Conservation (phyloP, 345 rosid genomes). For the Gossypioides kirkii region DNA sequence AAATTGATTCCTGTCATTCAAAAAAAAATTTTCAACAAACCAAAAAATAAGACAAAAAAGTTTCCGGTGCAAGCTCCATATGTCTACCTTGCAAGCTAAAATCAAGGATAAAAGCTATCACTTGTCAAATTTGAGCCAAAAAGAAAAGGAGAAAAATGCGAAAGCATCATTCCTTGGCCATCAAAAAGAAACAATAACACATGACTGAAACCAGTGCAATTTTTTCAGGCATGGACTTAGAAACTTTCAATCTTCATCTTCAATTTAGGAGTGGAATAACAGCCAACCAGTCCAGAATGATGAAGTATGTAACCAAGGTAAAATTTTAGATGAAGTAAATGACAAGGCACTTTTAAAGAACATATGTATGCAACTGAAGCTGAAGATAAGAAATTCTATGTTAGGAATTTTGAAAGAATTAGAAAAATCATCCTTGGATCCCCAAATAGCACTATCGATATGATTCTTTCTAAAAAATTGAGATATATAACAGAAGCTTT, state of each 20-base stretch:
- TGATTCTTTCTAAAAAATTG: background rate
- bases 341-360: background rate
- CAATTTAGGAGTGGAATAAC: background rate
- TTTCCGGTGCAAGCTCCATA: too few relatives aligned
- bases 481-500: background rate
- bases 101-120: background rate
- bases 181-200: background rate
- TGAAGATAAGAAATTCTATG: background rate
- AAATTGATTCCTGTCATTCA: background rate
- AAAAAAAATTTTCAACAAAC: background rate
- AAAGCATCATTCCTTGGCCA: background rate
- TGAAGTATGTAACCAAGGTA: background rate
- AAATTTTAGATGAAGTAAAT: background rate
- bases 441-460: background rate
- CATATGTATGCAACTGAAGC: background rate
- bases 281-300: background rate
- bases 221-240: background rate
- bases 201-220: background rate
- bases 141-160: background rate
- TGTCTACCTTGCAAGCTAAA: background rate
- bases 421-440: background rate
- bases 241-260: background rate
- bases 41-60: too few relatives aligned
- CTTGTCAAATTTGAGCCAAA: background rate
- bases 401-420: background rate